Evolutionary conservation across 2,329 filamentous ascomycete genomes (phyloP), one percentile per base, ranked within the genome.

Genomic region (Clonostachys chloroleuca): DNA sequence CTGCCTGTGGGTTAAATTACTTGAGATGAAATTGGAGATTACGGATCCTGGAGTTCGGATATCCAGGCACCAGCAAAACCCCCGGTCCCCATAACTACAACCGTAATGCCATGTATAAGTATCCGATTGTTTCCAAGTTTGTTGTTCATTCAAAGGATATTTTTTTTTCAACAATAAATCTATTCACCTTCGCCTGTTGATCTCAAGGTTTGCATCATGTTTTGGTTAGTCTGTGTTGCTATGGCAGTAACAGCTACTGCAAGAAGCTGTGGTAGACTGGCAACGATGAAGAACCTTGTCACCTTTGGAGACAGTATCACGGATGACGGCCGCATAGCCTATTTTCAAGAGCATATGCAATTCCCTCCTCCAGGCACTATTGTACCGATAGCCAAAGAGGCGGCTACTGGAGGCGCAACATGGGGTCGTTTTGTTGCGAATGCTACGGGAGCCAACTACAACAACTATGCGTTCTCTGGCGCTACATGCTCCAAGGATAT

Each of bases 241-340:
- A 10, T 30, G 4, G 24, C 24, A 10, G 24, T 9, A 30, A 10
- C 24, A 30, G 24, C 24, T 30, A 30, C 24, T 30, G 24, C 24
- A 2, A 30, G 24, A 30, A 30, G 24, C 24, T 30, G 24, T 30
- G 24, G 24, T 30, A 30, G 24, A 30, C 2, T 30, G 24, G 9
- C 9, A 30, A 30, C 24, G 9, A 30, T 89, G 59, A 73, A 80
- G 30, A 84, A 80, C 44, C 61, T 89, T 36, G 77, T 89, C 37
- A 75, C 82, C 0, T 90, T 91, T 59, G 86, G 87, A 12, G 85
- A 90, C 62, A 89, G 84, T 63, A 91, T 86, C 58, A 89, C 86
- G 1, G 88, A 92, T 58, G 84, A 90, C 56, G 80, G 77, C 12
- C 78, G 87, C 10, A 61, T 88, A 10, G 58, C 59, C 10, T 90